Evolutionary conservation across 2,329 filamentous ascomycete genomes (phyloP).

Genomic region (Setomelanomma holmii): DNA sequence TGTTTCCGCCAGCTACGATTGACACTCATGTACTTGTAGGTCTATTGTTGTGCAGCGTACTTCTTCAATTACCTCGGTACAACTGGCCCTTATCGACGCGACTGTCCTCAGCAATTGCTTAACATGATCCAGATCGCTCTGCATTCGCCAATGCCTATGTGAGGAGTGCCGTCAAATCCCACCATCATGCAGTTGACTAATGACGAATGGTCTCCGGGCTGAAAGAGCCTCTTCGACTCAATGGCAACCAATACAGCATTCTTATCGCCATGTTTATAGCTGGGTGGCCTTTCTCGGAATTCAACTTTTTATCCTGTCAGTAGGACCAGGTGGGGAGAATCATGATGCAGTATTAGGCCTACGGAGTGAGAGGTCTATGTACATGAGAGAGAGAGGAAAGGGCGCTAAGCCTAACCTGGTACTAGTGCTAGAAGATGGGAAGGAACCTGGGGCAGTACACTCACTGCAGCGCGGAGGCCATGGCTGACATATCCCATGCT

Average conservation of each 20-base stretch:
- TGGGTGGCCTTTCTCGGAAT: no score
- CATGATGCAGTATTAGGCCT: no score
- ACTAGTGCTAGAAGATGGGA: no score
- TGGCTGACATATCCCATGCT: no score
- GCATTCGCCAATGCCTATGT: constrained; percentile 42
- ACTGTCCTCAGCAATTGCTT: not conserved
- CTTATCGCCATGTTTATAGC: constrained; percentile 38
- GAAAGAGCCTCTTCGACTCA: constrained; percentile 31
- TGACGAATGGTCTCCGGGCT: constrained; percentile 28
- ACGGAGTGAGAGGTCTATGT: no score
- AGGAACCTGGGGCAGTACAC: no score
- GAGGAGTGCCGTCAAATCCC: not conserved
- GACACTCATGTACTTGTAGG: constrained; percentile 6
- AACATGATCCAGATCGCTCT: constrained; percentile 21
- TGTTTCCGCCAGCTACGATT: not conserved
- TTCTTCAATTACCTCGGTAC: constrained; percentile 42
- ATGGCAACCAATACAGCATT: constrained; percentile 40
- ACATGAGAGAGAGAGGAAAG: no score
- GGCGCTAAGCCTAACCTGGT: no score
- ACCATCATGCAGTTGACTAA: no score
- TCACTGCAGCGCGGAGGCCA: no score
- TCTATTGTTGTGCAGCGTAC: constrained; percentile 40
- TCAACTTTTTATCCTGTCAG: no score
- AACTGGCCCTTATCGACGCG: not conserved
- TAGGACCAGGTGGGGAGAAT: no score